Percentiles rank a stretch among this genome's conserved stretches.
These are phyloP conservation scores for Voacanga thouarsii DNA, from an alignment of 257 asterid genomes.

Conservation along the genomic window DNA sequence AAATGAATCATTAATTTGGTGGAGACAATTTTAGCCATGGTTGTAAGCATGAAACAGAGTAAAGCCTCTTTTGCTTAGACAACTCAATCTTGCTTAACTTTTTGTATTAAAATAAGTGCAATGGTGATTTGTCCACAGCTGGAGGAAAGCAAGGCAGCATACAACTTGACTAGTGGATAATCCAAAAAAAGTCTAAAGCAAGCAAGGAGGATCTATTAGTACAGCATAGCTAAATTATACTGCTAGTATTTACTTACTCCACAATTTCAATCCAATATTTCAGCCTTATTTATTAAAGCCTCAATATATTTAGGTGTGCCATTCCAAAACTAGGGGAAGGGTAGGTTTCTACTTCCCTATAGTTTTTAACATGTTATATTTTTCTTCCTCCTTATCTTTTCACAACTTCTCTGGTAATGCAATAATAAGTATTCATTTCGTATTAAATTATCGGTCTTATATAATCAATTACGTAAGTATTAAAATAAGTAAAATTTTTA, in stretches of 20 bases:
- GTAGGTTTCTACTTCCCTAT: neutral
- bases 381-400: neutral
- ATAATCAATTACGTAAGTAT: too few relatives aligned
- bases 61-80: neutral
- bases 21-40: neutral
- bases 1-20: conserved; percentile 5
- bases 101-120: neutral
- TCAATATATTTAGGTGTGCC: neutral
- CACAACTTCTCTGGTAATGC: neutral
- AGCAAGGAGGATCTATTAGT: neutral
- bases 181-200: neutral
- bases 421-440: too few relatives aligned
- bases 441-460: too few relatives aligned
- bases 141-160: conserved; percentile 7
- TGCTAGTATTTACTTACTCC: neutral
- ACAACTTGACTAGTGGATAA: conserved; percentile 8
- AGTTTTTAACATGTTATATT: neutral
- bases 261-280: neutral
- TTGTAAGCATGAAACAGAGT: neutral
- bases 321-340: neutral
- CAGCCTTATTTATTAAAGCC: neutral
- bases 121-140: conserved; percentile 15
- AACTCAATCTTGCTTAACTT: conserved; percentile 1
- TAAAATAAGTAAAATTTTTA: too few relatives aligned
- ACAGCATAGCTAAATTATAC: neutral